A percentile compares a stretch with the other conserved stretches of the same genome.
Evolutionary conservation across 129 eudicot genomes (phyloP).

Genomic region (Rutidosis leptorrhynchoides): DNA sequence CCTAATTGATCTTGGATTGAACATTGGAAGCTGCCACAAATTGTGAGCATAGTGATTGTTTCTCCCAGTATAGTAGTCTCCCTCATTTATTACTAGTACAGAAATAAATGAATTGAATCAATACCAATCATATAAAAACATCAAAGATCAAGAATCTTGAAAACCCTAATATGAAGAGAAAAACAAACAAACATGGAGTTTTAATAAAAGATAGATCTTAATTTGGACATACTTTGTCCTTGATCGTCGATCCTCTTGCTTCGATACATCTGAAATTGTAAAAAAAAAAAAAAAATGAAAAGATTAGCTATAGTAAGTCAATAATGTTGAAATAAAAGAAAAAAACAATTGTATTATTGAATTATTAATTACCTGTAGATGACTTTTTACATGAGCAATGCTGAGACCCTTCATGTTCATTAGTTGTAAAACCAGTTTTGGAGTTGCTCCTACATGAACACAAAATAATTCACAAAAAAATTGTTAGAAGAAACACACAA

Average conservation of each 20-base stretch:
- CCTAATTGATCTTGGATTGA: conserved; percentile 32
- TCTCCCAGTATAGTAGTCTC: conserved; percentile 32
- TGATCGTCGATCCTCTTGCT: conserved; percentile 53
- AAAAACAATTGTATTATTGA: neutral
- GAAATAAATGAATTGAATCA: conserved; percentile 9
- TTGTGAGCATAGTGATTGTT: conserved; percentile 28
- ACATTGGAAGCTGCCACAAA: conserved; percentile 41
- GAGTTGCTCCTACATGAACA: conserved; percentile 49
- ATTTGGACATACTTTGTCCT: conserved; percentile 39
- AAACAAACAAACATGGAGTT: neutral
- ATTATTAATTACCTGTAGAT: conserved; percentile 38
- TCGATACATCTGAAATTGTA: conserved; percentile 44
- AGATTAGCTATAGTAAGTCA: conserved; percentile 4
- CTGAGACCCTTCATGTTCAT: conserved; percentile 55
- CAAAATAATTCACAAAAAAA: conserved; percentile 10
- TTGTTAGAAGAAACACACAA: neutral
- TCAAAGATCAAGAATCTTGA: conserved; percentile 19
- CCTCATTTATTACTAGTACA: conserved; percentile 39
- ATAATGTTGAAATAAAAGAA: conserved; percentile 11
- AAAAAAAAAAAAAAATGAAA: conserved; percentile 9
- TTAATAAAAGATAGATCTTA: neutral
- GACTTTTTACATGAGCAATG: conserved; percentile 62
- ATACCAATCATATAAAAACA: conserved; percentile 9
- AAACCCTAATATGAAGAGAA: conserved; percentile 33
- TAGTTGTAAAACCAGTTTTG: conserved; percentile 48